Percentiles rank a stretch among this genome's conserved stretches.
Conservation (phyloP, 352 stramenopile species). For the Globisporangium viniferum region DNA sequence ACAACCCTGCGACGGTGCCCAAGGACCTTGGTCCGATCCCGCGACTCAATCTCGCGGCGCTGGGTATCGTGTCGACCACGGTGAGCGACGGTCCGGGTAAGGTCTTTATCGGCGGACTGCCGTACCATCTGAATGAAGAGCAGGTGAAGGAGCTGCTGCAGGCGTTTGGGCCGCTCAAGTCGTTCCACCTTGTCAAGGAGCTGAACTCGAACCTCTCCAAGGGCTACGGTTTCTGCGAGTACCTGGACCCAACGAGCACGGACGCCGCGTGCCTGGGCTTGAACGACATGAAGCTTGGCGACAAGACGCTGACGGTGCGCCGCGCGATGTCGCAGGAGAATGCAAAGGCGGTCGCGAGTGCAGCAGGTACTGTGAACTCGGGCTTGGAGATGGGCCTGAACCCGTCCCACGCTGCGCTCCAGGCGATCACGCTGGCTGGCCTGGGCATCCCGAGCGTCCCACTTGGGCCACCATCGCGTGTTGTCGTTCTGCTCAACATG, state of each 20-base stretch:
- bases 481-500: slow-evolving; percentile 98
- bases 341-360: slow-evolving; percentile 57
- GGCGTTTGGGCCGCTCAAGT: slow-evolving; percentile 92
- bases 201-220: slow-evolving; percentile 90
- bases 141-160: slow-evolving; percentile 94
- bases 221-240: slow-evolving; percentile 98
- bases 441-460: slow-evolving; percentile 49
- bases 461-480: slow-evolving; percentile 60
- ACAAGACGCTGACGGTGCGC: slow-evolving; percentile 90
- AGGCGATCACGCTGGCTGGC: slow-evolving; percentile 65
- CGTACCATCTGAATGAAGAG: slow-evolving; percentile 95
- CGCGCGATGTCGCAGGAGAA: slow-evolving; percentile 81
- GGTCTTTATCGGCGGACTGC: slow-evolving; percentile 97
- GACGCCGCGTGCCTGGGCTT: slow-evolving; percentile 91
- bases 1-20: slow-evolving; percentile 91
- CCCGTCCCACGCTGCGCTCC: slow-evolving; percentile 58
- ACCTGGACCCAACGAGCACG: slow-evolving; percentile 89
- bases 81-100: slow-evolving; percentile 97
- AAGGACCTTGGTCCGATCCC: slow-evolving; percentile 84
- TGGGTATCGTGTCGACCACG: slow-evolving; percentile 94
- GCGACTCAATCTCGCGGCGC: slow-evolving; percentile 83
- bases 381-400: slow-evolving; percentile 65
- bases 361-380: slow-evolving; percentile 65
- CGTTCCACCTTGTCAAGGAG: slow-evolving; percentile 97
- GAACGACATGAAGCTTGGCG: slow-evolving; percentile 94